phyloP scores from a whole-genome alignment of 164 flowering plant genomes.

The Hamamelis virginiana region DNA sequence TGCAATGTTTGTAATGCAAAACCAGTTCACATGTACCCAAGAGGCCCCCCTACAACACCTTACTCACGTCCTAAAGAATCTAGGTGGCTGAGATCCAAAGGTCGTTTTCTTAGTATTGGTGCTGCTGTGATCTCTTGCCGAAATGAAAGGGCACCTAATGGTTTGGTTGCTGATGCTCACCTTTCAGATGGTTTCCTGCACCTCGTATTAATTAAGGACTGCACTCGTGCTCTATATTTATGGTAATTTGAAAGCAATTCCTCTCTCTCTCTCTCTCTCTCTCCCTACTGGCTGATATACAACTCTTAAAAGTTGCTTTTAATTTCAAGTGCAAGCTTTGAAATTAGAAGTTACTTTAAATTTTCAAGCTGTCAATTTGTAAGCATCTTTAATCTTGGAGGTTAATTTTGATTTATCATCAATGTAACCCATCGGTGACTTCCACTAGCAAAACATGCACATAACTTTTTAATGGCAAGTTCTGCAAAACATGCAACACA shows the following conservation, averaged over 20 bases:
- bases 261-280: slow-evolving; percentile 5
- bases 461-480: no score
- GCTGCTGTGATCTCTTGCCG: slow-evolving; percentile 90
- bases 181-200: slow-evolving; percentile 90
- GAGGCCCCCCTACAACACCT: slow-evolving; percentile 16
- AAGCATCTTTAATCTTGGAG: no score
- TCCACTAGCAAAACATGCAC: no score
- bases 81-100: slow-evolving; percentile 68
- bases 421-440: no score
- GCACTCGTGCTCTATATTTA: slow-evolving; percentile 74
- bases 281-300: no score
- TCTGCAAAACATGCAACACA: no score
- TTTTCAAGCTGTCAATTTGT: no score
- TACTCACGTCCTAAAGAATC: slow-evolving; percentile 20
- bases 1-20: slow-evolving; percentile 48
- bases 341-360: no score
- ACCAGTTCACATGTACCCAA: slow-evolving; percentile 14
- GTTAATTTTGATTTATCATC: no score
- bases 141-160: slow-evolving; percentile 94
- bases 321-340: no score
- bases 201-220: slow-evolving; percentile 78
- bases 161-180: slow-evolving; percentile 95
- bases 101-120: slow-evolving; percentile 86
- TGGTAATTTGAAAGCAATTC: slow-evolving; percentile 44
- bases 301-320: no score